Evolutionary conservation across 2,329 filamentous ascomycete genomes (phyloP), one percentile per base, ranked within the genome.

Genomic region (Diaporthe helianthi): DNA sequence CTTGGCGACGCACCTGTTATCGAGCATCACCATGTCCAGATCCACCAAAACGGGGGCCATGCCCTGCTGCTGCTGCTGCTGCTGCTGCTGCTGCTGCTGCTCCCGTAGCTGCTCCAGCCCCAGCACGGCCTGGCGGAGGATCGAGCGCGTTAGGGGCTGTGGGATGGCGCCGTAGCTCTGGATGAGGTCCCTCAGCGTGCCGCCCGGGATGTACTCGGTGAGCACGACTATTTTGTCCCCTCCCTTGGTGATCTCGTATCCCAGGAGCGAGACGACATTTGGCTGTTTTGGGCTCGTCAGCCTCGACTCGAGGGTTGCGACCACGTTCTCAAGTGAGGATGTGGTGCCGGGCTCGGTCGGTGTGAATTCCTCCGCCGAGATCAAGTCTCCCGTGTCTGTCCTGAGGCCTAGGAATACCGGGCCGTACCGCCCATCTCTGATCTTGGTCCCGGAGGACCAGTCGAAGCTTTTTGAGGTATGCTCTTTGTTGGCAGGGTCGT

Each of bases 371-470:
- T 70, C 69, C 3, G 69, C 55, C 24, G 54, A 36, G n/a, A 70
- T 47, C 15, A 70, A 24, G 7, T 70, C 51, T 12, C 47, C 65
- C 6, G 65, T 69, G 64, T 66, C 63, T n/a, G 38, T 4, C n/a
- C 63, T 41, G 15, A 69, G 31, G 22, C 54, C 68, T 22, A 52
- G 24, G 15, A 64, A 70, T 19, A 70, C 65, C 8, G 49, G 55
- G 13, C 65, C 69, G 36, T 64, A 68, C 10, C 65, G 69, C n/a
- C 69, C 69, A n/a, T 70, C 65, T 13, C 65, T 41, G 38, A 65
- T 12, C 29, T 65, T 70, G 26, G 8, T n/a, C 13, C 60, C 58
- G 1, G 65, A n/a, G 36, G 7, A 52, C 65, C 65, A 68, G 3
- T 58, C 38, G 24, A 64, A 58, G n/a, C 12, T 47, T n/a, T 8